These are phyloP conservation scores for Apiotrichum sp. DNA, from an alignment of 1,284 basidiomycete genomes.

Conservation along the genomic window DNA sequence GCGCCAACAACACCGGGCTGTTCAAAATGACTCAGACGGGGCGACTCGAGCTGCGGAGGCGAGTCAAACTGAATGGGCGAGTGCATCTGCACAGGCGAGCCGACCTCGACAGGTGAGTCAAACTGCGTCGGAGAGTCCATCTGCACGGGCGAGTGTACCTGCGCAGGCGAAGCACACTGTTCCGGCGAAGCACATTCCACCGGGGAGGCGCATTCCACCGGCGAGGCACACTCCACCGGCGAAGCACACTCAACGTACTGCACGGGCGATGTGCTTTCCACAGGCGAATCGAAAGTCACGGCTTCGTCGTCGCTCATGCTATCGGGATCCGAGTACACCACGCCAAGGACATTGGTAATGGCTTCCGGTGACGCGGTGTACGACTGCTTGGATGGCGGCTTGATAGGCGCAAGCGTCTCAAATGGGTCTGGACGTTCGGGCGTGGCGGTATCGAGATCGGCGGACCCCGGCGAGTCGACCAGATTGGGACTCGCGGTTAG, in stretches of 20 bases:
- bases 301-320: neutral
- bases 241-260: neutral
- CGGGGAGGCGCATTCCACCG: conserved; percentile 1
- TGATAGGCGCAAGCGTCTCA: conserved; percentile 3
- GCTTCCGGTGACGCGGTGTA: too few relatives aligned
- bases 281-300: neutral
- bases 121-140: conserved; percentile 2
- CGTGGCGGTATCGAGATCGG: neutral
- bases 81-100: neutral
- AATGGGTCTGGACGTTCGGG: neutral
- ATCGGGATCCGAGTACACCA: neutral
- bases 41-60: too few relatives aligned
- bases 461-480: conserved; percentile 5
- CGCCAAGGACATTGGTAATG: neutral
- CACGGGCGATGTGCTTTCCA: neutral
- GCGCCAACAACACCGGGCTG: too few relatives aligned
- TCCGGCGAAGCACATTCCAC: conserved; percentile 1
- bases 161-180: neutral
- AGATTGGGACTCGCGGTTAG: conserved; percentile 1
- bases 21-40: too few relatives aligned
- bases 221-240: neutral
- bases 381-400: neutral
- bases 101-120: neutral
- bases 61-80: neutral
- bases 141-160: conserved; percentile 7